Conservation (phyloP, 257 asterid species). For the Ilex aquifolium region DNA sequence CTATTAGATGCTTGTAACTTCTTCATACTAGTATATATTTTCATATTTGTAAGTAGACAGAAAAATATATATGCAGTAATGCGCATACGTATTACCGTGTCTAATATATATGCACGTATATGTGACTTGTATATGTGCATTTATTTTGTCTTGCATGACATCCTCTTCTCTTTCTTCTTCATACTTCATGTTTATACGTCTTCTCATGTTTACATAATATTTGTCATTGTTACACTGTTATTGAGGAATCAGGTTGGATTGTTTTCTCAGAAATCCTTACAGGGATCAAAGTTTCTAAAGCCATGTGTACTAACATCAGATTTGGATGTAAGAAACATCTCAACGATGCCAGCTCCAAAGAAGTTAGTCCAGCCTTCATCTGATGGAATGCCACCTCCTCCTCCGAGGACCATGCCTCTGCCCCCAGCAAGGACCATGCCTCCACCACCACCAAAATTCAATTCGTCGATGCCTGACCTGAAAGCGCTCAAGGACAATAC, state of each 20-base stretch:
- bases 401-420: conserved; percentile 37
- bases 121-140: too few relatives aligned
- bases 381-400: conserved; percentile 20
- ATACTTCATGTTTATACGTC: conserved; percentile 8
- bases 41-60: too few relatives aligned
- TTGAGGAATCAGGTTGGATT: conserved; percentile 37
- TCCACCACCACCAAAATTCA: conserved; percentile 54
- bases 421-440: conserved; percentile 36
- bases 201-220: conserved; percentile 5
- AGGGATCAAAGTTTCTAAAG: conserved; percentile 63
- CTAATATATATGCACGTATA: neutral
- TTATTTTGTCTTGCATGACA: neutral
- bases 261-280: conserved; percentile 53
- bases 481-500: conserved; percentile 23
- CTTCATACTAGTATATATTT: too few relatives aligned
- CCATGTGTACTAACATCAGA: conserved; percentile 62
- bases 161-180: neutral
- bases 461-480: conserved; percentile 17
- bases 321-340: conserved; percentile 48
- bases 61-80: too few relatives aligned
- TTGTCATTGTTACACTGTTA: conserved; percentile 26
- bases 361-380: conserved; percentile 34
- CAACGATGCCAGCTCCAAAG: conserved; percentile 29
- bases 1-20: too few relatives aligned
- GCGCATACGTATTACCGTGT: too few relatives aligned